Evolutionary conservation across 148 eudicot genomes (phyloP), one percentile per base, ranked within the genome.

Genomic region (Persicaria tinctoria): DNA sequence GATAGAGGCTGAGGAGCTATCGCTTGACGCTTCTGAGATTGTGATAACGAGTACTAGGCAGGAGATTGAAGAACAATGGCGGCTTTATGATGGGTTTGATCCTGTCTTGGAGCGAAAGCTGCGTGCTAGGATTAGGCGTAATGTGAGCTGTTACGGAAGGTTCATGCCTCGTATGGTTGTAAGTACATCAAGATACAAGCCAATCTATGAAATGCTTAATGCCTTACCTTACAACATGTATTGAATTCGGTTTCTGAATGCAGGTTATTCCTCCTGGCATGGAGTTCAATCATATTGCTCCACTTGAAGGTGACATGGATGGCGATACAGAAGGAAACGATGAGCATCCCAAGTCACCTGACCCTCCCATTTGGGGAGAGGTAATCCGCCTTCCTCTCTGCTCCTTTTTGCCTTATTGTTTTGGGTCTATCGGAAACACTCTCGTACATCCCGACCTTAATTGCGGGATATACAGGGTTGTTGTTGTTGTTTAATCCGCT

Each of bases 91-190:
- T 81, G 98, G 96, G 27, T 93, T 90, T 82, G 98, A 93, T 80
- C 80, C 87, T 46, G 81, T 87, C 73, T 70, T 93, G 75, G 98
- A 93, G 84, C 88, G 98, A 76, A 91, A 90, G 76, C 87, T 93
- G 63, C 79, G 97, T 79, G 87, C 86, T 57, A 84, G 97, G 83
- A 87, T 83, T 80, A 83, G 84, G 76, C 88, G 98, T 46, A 87
- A 90, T 73, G 97, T 93, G 73, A 93, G 86, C 79, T 89, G 92
- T 79, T 87, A 82, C 69, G 98, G 97, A 18, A 84, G 98, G 81
- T 85, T 85, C 86, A 93, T 93, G 98, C 94, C 98, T n/a, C 89
- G 94, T 76, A 91, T 93, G 93, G 86, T 86, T 86, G 98, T 93
- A 90, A 75, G 97, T 84, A 51, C 53, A 50, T 50, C 9, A 50